A percentile compares a stretch with the other conserved stretches of the same genome.
Evolutionary conservation across 176 grass and related monocot genomes (phyloP).

Genomic region (Hordeum vulgare): MorexV3_pseudomolecules_assembly NC_058522.1:577685813-577686312

Average conservation of each 20-base stretch:
- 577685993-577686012: constrained; percentile 88
- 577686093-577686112: constrained; percentile 52
- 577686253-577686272: background rate
- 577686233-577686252: constrained; percentile 38
- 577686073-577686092: constrained; percentile 55
- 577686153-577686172: constrained; percentile 36
- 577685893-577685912: background rate
- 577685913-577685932: background rate
- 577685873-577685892: constrained; percentile 24
- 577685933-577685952: background rate
- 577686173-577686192: constrained; percentile 55
- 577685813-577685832: constrained; percentile 89
- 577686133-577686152: constrained; percentile 2
- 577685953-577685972: background rate
- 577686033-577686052: constrained; percentile 68
- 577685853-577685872: constrained; percentile 93
- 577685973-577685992: constrained; percentile 46
- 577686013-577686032: constrained; percentile 80
- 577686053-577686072: constrained; percentile 70
- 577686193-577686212: constrained; percentile 79
- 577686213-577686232: constrained; percentile 85
- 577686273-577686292: background rate
- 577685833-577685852: constrained; percentile 76
- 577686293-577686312: background rate
- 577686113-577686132: background rate